Base-by-base conservation (phyloP, 805 yeast genomes). In the Sungouiozyma ichnusensis region DNA sequence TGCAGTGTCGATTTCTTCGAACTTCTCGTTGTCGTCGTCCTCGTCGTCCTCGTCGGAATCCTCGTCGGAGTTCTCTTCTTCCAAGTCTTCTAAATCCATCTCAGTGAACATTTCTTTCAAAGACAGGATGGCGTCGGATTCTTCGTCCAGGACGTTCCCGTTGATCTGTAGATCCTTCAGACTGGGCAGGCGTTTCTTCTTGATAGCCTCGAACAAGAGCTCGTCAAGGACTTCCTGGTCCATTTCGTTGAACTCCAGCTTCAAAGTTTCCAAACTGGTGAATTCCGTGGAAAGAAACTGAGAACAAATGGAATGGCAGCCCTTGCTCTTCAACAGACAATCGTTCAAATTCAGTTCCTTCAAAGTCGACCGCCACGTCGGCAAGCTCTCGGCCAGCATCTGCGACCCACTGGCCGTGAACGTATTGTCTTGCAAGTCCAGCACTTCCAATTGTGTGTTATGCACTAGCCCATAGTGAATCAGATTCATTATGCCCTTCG, bases 391-490 rank as follows among this genome's bases (percentile, higher is more conserved):
- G 17, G 92, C 82, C 35, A 90, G 73, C 18, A 81, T 76, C 18
- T 65, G 53, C 4, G 88, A 76, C 4, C 90, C 86, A 38, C 64
- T 64, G 16, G 62, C 58, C 8, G 98, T 92, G 61, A 92, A 79
- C 6, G 99, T 92, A 64, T 92, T 92, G 63, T 92, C 99, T 68
- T 92, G 97, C 50, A 92, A 69, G 65, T 92, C 97, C 34, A 92
- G 65, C 33, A 74, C 74, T 51, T 77, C 70, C 53, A 92, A 72
- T 18, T 73, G 65, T 20, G 69, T 67, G 58, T 84, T 78, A 47
- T 69, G 60, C 36, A 73, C 62, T 54, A 92, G 74, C 43, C 97
- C 97, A 41, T 81, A 73, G 16, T 67, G 65, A 50, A 90, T 70
- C 55, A 90, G 72, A 51, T 74, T 78, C 48, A 81, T 74, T 43